These are phyloP conservation scores for Teunomyces pallodes DNA, from an alignment of 805 yeast genomes.

Conservation along the genomic window DNA sequence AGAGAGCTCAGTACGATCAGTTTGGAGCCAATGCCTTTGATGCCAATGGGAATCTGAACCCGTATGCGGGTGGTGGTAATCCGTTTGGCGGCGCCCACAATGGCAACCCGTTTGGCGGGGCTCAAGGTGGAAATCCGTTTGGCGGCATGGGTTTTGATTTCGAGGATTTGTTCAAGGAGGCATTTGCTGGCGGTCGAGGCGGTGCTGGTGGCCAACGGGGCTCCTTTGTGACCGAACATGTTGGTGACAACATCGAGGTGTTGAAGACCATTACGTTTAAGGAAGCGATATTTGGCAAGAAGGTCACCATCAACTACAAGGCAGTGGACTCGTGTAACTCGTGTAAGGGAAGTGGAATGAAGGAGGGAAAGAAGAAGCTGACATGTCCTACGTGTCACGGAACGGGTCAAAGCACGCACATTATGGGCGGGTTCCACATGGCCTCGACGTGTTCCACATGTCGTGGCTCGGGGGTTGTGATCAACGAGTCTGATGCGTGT, in stretches of 20 bases:
- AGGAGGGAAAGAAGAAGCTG: slow-evolving; percentile 65
- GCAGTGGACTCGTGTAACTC: slow-evolving; percentile 74
- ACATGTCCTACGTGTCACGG: slow-evolving; percentile 92
- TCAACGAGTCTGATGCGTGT: slow-evolving; percentile 70
- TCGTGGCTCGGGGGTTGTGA: slow-evolving; percentile 82
- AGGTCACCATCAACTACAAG: slow-evolving; percentile 62
- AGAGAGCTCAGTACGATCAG: slow-evolving; percentile 87
- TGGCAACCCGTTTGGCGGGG: slow-evolving; percentile 31
- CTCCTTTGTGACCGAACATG: slow-evolving; percentile 67
- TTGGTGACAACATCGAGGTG: slow-evolving; percentile 87
- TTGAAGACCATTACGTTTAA: slow-evolving; percentile 72
- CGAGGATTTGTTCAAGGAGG: slow-evolving; percentile 47
- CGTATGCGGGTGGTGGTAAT: slow-evolving; percentile 34
- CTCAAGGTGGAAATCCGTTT: slow-evolving; percentile 40
- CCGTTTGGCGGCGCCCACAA: slow-evolving; percentile 36
- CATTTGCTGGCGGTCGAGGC: slow-evolving; percentile 40
- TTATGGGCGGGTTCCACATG: slow-evolving; percentile 95
- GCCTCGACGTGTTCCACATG: slow-evolving; percentile 87
- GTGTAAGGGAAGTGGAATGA: slow-evolving; percentile 85
- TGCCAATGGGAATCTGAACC: slow-evolving; percentile 51
- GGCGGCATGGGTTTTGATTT: slow-evolving; percentile 52
- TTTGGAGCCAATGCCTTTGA: slow-evolving; percentile 87
- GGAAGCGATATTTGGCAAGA: slow-evolving; percentile 82
- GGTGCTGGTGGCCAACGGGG: slow-evolving; percentile 39
- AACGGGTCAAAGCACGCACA: slow-evolving; percentile 84